Evolutionary conservation across 2,329 filamentous ascomycete species (phyloP).

Genomic region (Pyrenophora teres): DNA sequence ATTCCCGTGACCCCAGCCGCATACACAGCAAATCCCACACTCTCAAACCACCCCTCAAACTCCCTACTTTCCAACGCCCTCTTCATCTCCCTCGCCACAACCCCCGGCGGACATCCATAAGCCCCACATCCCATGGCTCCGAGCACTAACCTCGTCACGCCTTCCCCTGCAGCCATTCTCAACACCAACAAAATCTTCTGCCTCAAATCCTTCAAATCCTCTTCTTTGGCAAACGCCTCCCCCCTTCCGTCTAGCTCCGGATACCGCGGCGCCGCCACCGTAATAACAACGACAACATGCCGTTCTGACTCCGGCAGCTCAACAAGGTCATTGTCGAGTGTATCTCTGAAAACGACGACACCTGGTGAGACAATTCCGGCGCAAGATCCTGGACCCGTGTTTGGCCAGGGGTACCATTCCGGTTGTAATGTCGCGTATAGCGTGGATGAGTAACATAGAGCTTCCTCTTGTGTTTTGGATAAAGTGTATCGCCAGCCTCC

Average conservation of each 20-base stretch:
- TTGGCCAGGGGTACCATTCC: constrained; percentile 34
- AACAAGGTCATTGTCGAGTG: constrained; percentile 19
- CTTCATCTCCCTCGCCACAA: constrained; percentile 27
- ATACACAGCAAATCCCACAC: constrained; percentile 24
- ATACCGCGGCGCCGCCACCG: constrained; percentile 24
- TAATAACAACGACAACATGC: constrained; percentile 24
- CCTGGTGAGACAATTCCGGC: constrained; percentile 26
- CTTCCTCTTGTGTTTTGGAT: constrained; percentile 29
- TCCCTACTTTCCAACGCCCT: constrained; percentile 16
- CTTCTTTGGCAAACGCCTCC: constrained; percentile 13
- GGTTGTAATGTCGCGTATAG: constrained; percentile 22
- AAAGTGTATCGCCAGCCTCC: constrained; percentile 32
- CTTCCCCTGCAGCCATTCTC: constrained; percentile 21
- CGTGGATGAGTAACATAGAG: constrained; percentile 31
- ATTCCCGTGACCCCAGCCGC: constrained; percentile 17
- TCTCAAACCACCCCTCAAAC: constrained; percentile 30
- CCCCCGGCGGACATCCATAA: constrained; percentile 25
- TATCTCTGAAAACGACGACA: constrained; percentile 29
- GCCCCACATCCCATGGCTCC: constrained; percentile 34
- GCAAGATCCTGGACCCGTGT: constrained; percentile 22
- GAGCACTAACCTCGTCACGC: constrained; percentile 25
- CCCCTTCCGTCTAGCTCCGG: constrained; percentile 14
- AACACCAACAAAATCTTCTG: constrained; percentile 27
- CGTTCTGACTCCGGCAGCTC: constrained; percentile 16
- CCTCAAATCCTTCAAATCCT: constrained; percentile 14